A percentile compares a stretch with the other conserved stretches of the same genome.
These are phyloP conservation scores for Halophytophthora batemanensis DNA, from an alignment of 352 stramenopile genomes.

Conservation along the genomic window DNA sequence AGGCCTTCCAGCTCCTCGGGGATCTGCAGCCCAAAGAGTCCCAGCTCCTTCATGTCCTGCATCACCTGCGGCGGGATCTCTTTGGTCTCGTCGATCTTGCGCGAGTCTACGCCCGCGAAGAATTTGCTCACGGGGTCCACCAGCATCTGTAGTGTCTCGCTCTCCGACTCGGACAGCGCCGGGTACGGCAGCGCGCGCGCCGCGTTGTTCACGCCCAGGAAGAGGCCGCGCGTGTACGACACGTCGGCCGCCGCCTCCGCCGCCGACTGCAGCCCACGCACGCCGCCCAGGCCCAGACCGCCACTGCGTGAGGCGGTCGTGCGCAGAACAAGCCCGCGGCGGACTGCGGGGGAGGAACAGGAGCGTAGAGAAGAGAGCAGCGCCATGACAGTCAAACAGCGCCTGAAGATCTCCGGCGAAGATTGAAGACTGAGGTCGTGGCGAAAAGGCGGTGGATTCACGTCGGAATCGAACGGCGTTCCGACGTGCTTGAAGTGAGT, in stretches of 20 bases:
- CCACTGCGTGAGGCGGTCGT: conserved; percentile 20
- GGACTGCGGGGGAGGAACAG: no score
- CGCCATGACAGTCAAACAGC: no score
- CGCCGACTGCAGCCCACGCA: conserved; percentile 63
- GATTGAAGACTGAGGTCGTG: no score
- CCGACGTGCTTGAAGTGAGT: no score
- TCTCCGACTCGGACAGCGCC: conserved; percentile 60
- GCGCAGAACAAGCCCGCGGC: no score
- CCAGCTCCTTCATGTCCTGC: conserved; percentile 77
- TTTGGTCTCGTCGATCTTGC: conserved; percentile 81
- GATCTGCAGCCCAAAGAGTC: conserved; percentile 86
- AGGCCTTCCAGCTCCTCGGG: conserved; percentile 73
- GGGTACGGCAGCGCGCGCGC: conserved; percentile 80
- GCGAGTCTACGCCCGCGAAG: conserved; percentile 67
- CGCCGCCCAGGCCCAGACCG: conserved; percentile 16
- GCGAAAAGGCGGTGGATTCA: no score
- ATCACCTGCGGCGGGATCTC: conserved; percentile 69
- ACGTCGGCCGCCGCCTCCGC: conserved; percentile 59
- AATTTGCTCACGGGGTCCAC: conserved; percentile 81
- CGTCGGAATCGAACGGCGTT: no score
- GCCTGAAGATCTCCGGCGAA: no score
- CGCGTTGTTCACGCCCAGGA: conserved; percentile 81
- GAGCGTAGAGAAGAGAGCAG: no score
- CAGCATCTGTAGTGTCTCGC: conserved; percentile 83
- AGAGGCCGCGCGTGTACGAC: conserved; percentile 80